These are phyloP conservation scores for Andrographis paniculata DNA, from an alignment of 305 asterid genomes.

Conservation along the genomic window DNA sequence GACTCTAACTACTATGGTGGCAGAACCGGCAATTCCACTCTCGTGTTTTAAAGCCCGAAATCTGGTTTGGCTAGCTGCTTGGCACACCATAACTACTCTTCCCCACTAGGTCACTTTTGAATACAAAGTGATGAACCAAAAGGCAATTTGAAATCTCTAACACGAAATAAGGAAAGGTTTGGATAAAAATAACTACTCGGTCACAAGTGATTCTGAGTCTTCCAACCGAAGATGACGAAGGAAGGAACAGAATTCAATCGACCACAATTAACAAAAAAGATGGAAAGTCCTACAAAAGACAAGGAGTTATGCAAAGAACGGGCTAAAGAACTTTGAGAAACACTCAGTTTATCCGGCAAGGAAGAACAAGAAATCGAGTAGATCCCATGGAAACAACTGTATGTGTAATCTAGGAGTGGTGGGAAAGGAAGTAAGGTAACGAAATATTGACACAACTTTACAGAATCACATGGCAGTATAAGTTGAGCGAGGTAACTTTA, in stretches of 20 bases:
- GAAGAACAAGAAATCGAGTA: conserved; percentile 56
- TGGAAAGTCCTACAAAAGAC: background rate
- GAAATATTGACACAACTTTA: conserved; percentile 24
- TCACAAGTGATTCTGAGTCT: conserved; percentile 11
- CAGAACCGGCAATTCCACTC: conserved; percentile 74
- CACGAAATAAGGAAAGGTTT: no score
- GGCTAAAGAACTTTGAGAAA: conserved; percentile 3
- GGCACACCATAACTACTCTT: conserved; percentile 96
- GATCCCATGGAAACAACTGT: conserved; percentile 58
- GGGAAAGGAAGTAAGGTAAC: conserved; percentile 3
- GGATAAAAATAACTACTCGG: background rate
- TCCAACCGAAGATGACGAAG: background rate
- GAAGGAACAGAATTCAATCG: no score
- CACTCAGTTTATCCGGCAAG: conserved; percentile 65
- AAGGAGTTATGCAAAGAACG: background rate
- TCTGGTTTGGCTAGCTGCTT: conserved; percentile 95
- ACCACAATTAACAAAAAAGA: no score
- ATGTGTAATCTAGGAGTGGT: conserved; percentile 1
- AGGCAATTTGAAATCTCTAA: no score
- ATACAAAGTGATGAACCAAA: conserved; percentile 10
- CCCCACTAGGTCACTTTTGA: conserved; percentile 36
- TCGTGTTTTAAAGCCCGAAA: conserved; percentile 92
- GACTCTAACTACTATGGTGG: conserved; percentile 88
- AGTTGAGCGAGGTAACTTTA: conserved; percentile 76
- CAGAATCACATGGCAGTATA: conserved; percentile 90